Base-by-base conservation (phyloP, 257 asterid genomes). In the Sherardia arvensis region DNA sequence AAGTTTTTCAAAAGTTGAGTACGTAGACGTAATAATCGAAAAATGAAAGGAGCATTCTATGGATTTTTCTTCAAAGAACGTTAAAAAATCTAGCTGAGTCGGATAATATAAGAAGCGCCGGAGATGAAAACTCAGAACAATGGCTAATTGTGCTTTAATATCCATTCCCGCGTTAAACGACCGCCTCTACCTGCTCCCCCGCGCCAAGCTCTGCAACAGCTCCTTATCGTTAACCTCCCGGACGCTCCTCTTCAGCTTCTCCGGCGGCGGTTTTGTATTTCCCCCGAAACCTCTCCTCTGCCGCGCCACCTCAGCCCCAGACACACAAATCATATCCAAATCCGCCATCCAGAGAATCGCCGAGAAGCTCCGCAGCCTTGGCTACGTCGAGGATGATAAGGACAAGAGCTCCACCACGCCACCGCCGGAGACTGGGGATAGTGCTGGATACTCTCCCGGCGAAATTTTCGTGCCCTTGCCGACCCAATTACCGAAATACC, bases 291-390 rank as follows among this genome's bases (percentile, higher is more conserved):
- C 73, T 70, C 61, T 59, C 61, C 75, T 76, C 74, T 83, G 76
- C 66, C 81, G 79, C 14, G 25, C 67, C 55, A 38, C 78, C 66
- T 75, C 87, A 66, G 66, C 87, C 62, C 45, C 77, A 62, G 83
- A 77, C 15, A 60, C 79, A 17, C 61, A 66, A 66, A 55, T 85
- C 7, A 75, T 80, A 23, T 84, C 96, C 25, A 80, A 85, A 23
- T 81, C 96, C 59, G 94, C 99, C 64, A 84, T 93, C 53, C 83
- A 73, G 33, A 69, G 96, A 38, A 90, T 93, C 20, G 90, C 96
- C 4, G 90, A 93, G 66, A 93, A 93, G 81, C 97, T 90, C 33
- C 91, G 95, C 1, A 81, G 79, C 80, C 97, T 93, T 10, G 97
- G 99, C 10, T 93, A 82, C 69, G 88, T 81, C 26, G 87, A 81